Base-by-base conservation (phyloP, 2,329 filamentous ascomycete species). In the Fusarium sp. region DNA sequence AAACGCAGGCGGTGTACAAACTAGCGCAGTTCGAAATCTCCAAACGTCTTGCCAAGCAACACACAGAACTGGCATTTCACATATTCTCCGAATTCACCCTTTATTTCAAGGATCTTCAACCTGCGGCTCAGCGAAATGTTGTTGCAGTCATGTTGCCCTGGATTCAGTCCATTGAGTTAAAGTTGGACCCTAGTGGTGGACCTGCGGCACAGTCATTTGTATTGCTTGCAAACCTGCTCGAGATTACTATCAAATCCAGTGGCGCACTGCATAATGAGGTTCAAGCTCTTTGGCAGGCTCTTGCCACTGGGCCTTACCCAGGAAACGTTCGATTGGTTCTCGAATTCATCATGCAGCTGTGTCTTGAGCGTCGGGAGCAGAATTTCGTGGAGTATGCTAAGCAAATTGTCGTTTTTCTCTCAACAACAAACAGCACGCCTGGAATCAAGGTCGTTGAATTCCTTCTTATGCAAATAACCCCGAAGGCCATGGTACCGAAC, bases 321-420 rank as follows among this genome's bases (percentile, higher is more conserved):
- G 95, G 95, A 25, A 99, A 99, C 77, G 96, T 99, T 16, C 94
- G 97, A 62, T 85, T 99, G 38, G 93, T 98, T 18, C 88, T 99
- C 2, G 95, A 98, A 80, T 99, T 99, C 79, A 96, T 99, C 81
- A 98, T 99, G 82, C 91, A 91, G 33, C 88, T 98, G 9, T 99
- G 96, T 76, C 85, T 99, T 16, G 96, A 99, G 77, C 91, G 95
- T 37, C 91, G 95, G 54, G 97, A 99, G 80, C 96, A 99, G 78
- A 98, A 98, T 76, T 99, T 98, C 80, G 95, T 99, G 61, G 94
- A 98, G 76, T 97, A 97, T 79, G 95, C 95, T 10, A 99, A 98
- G 83, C 96, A 99, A 81, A 96, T 99, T 58, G 94, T 98, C 21
- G 97, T 99, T 2, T 98, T 98, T 80, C 82, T 99, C 10, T 97